Evolutionary conservation across 345 rosid genomes (phyloP).

Genomic region (Camelina laxa): DNA sequence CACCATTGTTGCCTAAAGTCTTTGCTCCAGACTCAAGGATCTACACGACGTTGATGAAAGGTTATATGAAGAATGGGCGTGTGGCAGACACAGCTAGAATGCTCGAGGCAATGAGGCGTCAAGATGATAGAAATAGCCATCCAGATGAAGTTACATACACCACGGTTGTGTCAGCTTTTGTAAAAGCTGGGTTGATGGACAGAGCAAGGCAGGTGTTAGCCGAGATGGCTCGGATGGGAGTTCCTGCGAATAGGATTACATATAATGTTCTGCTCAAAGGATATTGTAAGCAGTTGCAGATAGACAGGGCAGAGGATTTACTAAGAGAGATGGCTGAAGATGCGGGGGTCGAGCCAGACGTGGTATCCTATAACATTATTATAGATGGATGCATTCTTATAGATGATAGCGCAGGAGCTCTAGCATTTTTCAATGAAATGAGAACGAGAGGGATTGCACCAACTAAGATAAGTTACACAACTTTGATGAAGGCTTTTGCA

Average conservation of each 20-base stretch:
- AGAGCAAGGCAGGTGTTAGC: conserved; percentile 78
- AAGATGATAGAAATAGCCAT: conserved; percentile 66
- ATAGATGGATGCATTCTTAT: conserved; percentile 88
- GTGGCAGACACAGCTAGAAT: conserved; percentile 70
- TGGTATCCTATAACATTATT: conserved; percentile 79
- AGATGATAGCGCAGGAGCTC: conserved; percentile 89
- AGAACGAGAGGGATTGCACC: conserved; percentile 77
- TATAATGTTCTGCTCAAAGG: conserved; percentile 94
- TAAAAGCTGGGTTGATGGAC: conserved; percentile 78
- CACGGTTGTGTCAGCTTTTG: conserved; percentile 86
- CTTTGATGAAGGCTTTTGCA: conserved; percentile 97
- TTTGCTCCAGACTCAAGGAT: conserved; percentile 78
- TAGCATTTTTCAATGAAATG: conserved; percentile 85
- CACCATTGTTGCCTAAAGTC: conserved; percentile 68
- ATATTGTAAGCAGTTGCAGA: conserved; percentile 79
- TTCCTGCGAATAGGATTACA: conserved; percentile 85
- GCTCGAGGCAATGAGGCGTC: conserved; percentile 87
- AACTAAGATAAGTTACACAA: conserved; percentile 89
- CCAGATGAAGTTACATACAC: conserved; percentile 95
- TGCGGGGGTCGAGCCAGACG: conserved; percentile 76
- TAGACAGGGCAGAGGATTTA: conserved; percentile 74
- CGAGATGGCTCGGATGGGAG: conserved; percentile 77
- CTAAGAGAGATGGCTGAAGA: conserved; percentile 69
- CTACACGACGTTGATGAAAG: conserved; percentile 92
- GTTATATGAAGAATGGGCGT: conserved; percentile 87